Evolutionary conservation across 768 basidiomycete genomes (phyloP), one percentile per base, ranked within the genome.

Genomic region (Hypholoma fasciculare): DNA sequence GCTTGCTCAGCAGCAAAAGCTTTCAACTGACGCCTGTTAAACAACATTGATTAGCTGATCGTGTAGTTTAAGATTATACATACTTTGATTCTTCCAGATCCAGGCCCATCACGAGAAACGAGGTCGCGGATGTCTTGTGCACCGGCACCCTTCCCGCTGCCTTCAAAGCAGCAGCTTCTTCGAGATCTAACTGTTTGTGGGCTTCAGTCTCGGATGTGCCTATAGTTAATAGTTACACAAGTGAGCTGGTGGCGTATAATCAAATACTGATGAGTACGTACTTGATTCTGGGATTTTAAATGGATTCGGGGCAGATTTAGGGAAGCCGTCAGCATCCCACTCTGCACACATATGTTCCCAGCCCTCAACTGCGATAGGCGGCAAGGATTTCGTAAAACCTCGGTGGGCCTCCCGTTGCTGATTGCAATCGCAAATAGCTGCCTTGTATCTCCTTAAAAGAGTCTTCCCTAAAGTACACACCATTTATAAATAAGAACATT

Each of bases 401-500:
- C 39, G 14, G 39, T 60, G 59, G 9, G 56, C 62, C 27, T 60
- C 59, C 4, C 50, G 39, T 14, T 63, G 62, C 26, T 42, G 36
- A 47, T 63, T 60, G 19, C 59, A 19, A 4, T 60, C 30, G 1
- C 48, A 36, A 1, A 63, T 17, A 3, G 54, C 62, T 2, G 26
- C 52, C 6, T 39, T 37, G 46, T 55, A 60, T 12, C 37, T 14
- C 16, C 34, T 7, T 9, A 39, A 38, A 4, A 57, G 34, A 5
- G 56, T 57, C 11, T 12, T 26, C 0, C 62, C 62, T 40, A 57
- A 19, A 12, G 2, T 4, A 40, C 2, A 4, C 13, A 12, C 2
- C 2, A 12, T 12, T 40, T 40, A 37, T 62, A 54, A 27, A 59
- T 58, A 0, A 62, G 37, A 0, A 49, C 38, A n/a, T n/a, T n/a